Conservation (phyloP, 2,329 filamentous ascomycete species). For the Trichoderma brevicompactum region DNA sequence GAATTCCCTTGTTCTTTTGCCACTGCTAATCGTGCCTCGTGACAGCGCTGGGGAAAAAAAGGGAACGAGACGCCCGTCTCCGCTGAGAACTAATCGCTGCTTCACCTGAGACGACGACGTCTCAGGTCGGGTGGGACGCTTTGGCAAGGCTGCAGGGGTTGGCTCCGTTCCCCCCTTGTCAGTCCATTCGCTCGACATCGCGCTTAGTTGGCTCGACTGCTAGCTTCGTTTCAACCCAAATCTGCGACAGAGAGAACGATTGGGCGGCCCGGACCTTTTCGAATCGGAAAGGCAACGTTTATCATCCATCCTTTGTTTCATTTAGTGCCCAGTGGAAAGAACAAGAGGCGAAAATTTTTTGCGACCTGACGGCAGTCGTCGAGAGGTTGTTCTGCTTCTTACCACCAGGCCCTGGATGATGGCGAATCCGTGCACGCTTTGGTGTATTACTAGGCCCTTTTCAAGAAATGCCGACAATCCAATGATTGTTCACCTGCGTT, state of each 20-base stretch:
- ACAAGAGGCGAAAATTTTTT: background rate
- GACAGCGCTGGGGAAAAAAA: background rate
- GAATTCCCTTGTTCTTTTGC: background rate
- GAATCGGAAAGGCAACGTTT: constrained; percentile 8
- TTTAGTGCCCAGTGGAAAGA: background rate
- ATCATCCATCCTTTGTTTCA: constrained; percentile 3
- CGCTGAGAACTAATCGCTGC: constrained; percentile 26
- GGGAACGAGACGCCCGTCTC: constrained; percentile 19
- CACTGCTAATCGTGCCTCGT: background rate
- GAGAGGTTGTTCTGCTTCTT: background rate
- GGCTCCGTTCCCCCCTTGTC: constrained; percentile 17
- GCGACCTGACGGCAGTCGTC: background rate
- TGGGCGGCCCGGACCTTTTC: constrained; percentile 20
- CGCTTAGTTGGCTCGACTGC: constrained; percentile 16
- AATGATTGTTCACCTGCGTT: constrained; percentile 22
- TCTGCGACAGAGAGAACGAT: constrained; percentile 7
- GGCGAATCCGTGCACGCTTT: constrained; percentile 11
- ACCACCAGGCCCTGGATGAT: too few relatives aligned
- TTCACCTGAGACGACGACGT: constrained; percentile 34
- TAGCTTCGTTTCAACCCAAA: constrained; percentile 28
- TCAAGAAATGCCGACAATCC: constrained; percentile 6
- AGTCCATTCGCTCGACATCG: constrained; percentile 14
- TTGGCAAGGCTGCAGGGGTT: constrained; percentile 29
- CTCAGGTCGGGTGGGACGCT: constrained; percentile 31
- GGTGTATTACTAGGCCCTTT: constrained; percentile 1